Evolutionary conservation across 805 yeast genomes (phyloP).

Genomic region (Saccharomycopsis selenospora): DNA sequence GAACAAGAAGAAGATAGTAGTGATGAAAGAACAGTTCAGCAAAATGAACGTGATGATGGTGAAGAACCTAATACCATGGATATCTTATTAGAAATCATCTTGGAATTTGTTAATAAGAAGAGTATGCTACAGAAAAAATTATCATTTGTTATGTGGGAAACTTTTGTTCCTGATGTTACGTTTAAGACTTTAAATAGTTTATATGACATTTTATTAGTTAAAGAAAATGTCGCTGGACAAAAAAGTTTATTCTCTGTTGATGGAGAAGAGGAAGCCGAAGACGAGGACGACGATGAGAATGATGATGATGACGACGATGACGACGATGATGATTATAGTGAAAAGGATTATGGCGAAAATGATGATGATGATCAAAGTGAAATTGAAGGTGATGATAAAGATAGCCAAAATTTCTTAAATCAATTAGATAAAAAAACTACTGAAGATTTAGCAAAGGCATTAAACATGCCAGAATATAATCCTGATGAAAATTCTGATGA

Average conservation of each 20-base stretch:
- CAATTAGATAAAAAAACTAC: slow-evolving; percentile 19
- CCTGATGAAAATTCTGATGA: slow-evolving; percentile 38
- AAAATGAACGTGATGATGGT: not conserved
- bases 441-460: slow-evolving; percentile 18
- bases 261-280: slow-evolving; percentile 41
- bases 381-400: slow-evolving; percentile 22
- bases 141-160: slow-evolving; percentile 50
- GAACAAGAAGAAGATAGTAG: slow-evolving; percentile 3
- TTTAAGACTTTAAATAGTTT: slow-evolving; percentile 40
- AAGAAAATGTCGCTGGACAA: slow-evolving; percentile 80
- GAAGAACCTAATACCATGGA: slow-evolving; percentile 13
- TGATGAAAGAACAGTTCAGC: not conserved
- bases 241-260: slow-evolving; percentile 63
- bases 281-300: slow-evolving; percentile 36
- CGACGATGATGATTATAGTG: slow-evolving; percentile 25
- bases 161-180: slow-evolving; percentile 41
- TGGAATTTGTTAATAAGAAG: slow-evolving; percentile 25
- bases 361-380: slow-evolving; percentile 18
- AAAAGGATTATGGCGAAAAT: slow-evolving; percentile 22
- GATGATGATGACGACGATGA: slow-evolving; percentile 33
- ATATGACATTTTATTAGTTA: slow-evolving; percentile 50
- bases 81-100: slow-evolving; percentile 18
- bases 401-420: slow-evolving; percentile 21
- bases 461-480: slow-evolving; percentile 14
- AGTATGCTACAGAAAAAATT: slow-evolving; percentile 51